Percentiles rank a stretch among this genome's conserved stretches.
Evolutionary conservation across 306 rosid species (phyloP).

Genomic region (Senna tora): DNA sequence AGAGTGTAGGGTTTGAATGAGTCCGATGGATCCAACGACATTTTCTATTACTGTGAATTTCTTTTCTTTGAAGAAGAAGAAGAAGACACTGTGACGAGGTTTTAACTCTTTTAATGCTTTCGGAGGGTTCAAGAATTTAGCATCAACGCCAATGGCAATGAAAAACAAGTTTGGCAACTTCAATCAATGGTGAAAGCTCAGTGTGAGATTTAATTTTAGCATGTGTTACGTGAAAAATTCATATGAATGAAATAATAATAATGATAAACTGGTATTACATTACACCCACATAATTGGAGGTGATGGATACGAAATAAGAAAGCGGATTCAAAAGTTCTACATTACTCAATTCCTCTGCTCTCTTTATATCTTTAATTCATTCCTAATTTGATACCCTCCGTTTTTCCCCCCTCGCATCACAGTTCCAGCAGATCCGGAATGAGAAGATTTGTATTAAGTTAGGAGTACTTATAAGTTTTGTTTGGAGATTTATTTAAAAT

Average conservation of each 20-base stretch:
- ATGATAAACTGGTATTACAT: no score
- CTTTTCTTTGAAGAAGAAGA: background rate
- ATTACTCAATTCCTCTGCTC: background rate
- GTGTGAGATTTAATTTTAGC: background rate
- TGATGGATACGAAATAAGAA: background rate
- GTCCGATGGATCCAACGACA: conserved; percentile 51
- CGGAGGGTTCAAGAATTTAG: background rate
- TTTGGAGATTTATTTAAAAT: no score
- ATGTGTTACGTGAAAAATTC: background rate
- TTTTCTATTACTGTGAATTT: background rate
- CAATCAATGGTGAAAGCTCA: background rate
- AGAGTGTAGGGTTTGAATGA: conserved; percentile 62
- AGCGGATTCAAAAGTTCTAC: background rate
- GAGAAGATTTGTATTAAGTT: no score
- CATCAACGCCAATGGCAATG: background rate
- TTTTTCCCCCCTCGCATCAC: background rate
- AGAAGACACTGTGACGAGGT: background rate
- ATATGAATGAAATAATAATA: no score
- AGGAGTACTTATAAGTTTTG: no score
- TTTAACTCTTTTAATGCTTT: background rate
- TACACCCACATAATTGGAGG: background rate
- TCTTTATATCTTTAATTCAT: background rate
- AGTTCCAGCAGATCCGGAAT: background rate
- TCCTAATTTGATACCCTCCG: background rate
- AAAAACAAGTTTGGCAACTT: background rate